Base-by-base conservation (phyloP, 208 protist species). In the Balamuthia mandrillaris region DNA sequence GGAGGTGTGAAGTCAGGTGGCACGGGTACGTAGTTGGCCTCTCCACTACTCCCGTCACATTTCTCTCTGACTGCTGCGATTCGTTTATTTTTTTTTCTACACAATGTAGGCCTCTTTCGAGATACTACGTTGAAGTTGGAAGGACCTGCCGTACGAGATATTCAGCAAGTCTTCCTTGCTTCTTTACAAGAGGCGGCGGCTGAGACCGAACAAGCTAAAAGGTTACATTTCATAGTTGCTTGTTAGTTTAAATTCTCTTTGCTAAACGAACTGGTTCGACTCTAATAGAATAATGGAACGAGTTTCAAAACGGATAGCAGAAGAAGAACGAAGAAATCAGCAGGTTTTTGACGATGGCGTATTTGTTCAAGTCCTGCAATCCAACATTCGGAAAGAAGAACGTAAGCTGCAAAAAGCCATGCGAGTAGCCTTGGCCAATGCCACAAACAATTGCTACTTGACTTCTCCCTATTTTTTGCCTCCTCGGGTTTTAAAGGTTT, bases 121-220 rank as follows among this genome's bases (percentile, higher is more conserved):
- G 88, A 90, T 35, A 90, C 88, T 24, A 84, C 88, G 42, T 65
- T 87, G 6, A 88, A 81, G 31, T 44, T 91, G n/a, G 81, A 83
- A 39, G 88, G 88, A 0, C 88, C 88, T 1, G 85, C 63, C 7
- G 88, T 87, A 5, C 29, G 75, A 14, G 52, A 91, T 21, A 39
- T 91, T 7, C n/a, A 47, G 6, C 47, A 47, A 7, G 74, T 88
- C 14, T 88, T 88, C 52, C n/a, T 74, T 44, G 29, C 78, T 39
- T 87, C 82, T 0, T 12, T 90, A 9, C 39, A 74, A 29, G 78
- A 54, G 21, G 49, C 49, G n/a, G n/a, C n/a, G n/a, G n/a, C n/a
- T n/a, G n/a, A n/a, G n/a, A n/a, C n/a, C 75, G n/a, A 82, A 82
- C 37, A 35, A 82, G 35, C 52, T 66, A 35, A n/a, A n/a, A n/a